These are phyloP conservation scores for Linnemannia hyalina DNA, from an alignment of 192 early-diverging fungal genomes.

Conservation along the genomic window DNA sequence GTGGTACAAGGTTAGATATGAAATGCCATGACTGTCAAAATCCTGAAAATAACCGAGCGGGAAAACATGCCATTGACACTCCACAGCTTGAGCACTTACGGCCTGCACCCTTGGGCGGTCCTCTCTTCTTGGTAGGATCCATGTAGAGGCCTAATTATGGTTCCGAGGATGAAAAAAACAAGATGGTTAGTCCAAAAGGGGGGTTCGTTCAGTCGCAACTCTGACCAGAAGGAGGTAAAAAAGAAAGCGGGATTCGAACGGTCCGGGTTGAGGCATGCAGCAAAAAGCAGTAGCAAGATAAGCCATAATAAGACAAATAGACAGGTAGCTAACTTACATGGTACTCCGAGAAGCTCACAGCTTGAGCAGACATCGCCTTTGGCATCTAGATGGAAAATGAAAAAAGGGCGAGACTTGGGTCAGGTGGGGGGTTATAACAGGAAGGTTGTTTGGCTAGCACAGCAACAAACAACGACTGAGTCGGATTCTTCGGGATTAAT, in stretches of 20 bases:
- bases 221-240: background rate
- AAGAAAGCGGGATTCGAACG: background rate
- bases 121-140: slow-evolving; percentile 78
- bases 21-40: background rate
- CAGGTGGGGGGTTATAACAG: background rate
- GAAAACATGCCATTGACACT: background rate
- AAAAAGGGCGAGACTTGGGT: background rate
- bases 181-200: background rate
- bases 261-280: background rate
- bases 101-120: slow-evolving; percentile 76
- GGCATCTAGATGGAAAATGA: slow-evolving; percentile 30
- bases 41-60: background rate
- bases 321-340: slow-evolving; percentile 24
- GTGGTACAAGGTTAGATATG: background rate
- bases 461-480: too few relatives aligned
- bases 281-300: background rate
- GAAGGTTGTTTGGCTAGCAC: background rate
- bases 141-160: slow-evolving; percentile 31
- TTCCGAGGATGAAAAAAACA: background rate
- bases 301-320: background rate
- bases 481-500: background rate
- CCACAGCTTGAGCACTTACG: slow-evolving; percentile 27
- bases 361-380: slow-evolving; percentile 49
- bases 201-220: background rate
- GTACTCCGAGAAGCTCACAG: slow-evolving; percentile 42